Evolutionary conservation across 805 yeast species (phyloP).

Genomic region (Spathaspora arborariae): DNA sequence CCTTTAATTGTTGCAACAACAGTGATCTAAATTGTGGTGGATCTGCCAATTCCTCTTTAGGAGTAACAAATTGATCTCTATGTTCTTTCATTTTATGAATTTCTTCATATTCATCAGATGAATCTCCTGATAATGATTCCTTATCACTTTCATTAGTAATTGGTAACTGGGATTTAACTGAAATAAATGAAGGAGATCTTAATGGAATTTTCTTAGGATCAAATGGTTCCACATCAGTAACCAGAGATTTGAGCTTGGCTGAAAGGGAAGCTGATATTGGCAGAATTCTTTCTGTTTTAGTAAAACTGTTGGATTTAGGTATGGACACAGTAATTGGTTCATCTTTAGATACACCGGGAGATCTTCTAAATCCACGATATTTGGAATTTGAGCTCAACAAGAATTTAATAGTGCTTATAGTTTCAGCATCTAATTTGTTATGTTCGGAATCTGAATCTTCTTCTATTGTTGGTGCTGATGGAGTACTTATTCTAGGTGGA

Average conservation of each 20-base stretch:
- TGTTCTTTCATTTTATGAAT: conserved; percentile 1
- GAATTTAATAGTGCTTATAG: conserved; percentile 16
- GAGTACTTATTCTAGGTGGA: conserved; percentile 11
- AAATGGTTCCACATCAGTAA: neutral
- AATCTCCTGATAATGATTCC: neutral
- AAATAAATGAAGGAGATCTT: conserved; percentile 3
- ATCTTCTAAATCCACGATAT: conserved; percentile 42
- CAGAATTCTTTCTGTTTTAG: neutral
- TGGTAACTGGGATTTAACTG: neutral
- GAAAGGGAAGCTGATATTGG: neutral
- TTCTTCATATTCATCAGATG: neutral
- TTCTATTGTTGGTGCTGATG: conserved; percentile 11
- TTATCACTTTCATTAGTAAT: neutral
- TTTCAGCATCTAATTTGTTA: conserved; percentile 2
- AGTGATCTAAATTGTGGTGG: conserved; percentile 1
- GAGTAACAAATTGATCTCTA: conserved; percentile 21
- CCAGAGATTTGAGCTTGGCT: neutral
- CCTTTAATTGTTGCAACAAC: conserved; percentile 9
- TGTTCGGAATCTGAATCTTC: conserved; percentile 10
- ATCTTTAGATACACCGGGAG: conserved; percentile 15
- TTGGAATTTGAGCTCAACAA: conserved; percentile 20
- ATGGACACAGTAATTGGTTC: conserved; percentile 22
- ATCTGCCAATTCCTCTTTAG: conserved; percentile 12
- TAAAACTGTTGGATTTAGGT: conserved; percentile 9
- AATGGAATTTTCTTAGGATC: conserved; percentile 17